Base-by-base conservation (phyloP, 805 yeast species). In the Suhomyces sp. region DNA sequence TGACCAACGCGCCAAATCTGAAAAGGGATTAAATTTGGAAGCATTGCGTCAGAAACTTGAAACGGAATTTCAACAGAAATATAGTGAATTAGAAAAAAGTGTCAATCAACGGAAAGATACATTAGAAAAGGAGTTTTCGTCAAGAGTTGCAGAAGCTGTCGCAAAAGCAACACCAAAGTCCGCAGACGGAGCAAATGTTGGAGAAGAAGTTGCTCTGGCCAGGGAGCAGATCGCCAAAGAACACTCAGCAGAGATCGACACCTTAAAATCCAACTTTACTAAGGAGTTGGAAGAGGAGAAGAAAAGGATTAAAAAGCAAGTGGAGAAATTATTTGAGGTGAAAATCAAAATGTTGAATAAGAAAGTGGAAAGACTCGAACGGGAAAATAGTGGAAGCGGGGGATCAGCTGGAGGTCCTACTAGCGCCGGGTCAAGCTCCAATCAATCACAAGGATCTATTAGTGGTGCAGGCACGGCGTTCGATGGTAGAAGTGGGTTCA, bases 271-370 rank as follows among this genome's bases (percentile, higher is more conserved):
- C 27, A 43, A 14, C 44, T 52, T 28, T 55, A 45, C 38, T 32
- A 39, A 33, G 42, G 50, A 34, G 26, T 30, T 54, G 34, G 50
- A 43, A 6, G 38, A 35, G 3, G 55, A 53, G 27, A 58, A 56
- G 35, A 68, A 64, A 20, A 72, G 67, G 29, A 69, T 74, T 3
- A 61, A 75, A 31, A 63, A 65, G 35, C 73, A 75, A 17, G 72
- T 76, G 27, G 74, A 75, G 32, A 75, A 77, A 51, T 79, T 79
- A 48, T 72, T 70, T 31, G 82, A 75, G 40, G 72, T 83, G 55
- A 74, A 79, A 46, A 69, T 72, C 38, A 74, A 70, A 39, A 71
- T 82, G 55, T 62, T 77, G 46, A 72, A 70, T 46, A 66, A 68
- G 43, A 79, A 74, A 53, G 60, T 76, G n/a, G 78, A 73, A 28